These are phyloP conservation scores for Novakomyces olei DNA, from an alignment of 805 yeast genomes.

Conservation along the genomic window DNA sequence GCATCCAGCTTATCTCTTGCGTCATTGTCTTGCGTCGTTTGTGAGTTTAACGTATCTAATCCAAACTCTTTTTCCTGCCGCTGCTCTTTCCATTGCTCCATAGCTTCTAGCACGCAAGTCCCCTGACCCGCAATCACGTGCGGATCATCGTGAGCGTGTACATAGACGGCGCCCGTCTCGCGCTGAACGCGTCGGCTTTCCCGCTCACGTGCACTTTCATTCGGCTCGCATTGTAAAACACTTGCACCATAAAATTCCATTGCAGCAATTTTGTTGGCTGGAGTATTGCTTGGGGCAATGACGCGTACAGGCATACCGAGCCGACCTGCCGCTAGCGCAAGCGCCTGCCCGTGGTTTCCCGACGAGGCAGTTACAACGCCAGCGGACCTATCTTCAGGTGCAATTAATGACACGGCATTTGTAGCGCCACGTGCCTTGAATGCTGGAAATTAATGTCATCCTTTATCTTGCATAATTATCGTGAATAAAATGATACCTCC, in stretches of 20 bases:
- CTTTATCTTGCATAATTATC: too few relatives aligned
- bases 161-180: constrained; percentile 20
- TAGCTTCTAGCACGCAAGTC: constrained; percentile 24
- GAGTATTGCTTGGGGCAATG: constrained; percentile 34
- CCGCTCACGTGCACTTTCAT: constrained; percentile 26
- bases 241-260: constrained; percentile 29
- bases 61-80: too few relatives aligned
- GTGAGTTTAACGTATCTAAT: too few relatives aligned
- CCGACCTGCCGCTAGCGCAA: constrained; percentile 26
- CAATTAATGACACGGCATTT: constrained; percentile 26
- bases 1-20: constrained; percentile 25
- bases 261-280: constrained; percentile 25
- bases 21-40: too few relatives aligned
- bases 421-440: constrained; percentile 31
- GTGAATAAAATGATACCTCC: too few relatives aligned
- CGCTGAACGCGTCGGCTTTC: constrained; percentile 21
- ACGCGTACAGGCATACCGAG: constrained; percentile 26
- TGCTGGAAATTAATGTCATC: too few relatives aligned
- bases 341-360: constrained; percentile 33
- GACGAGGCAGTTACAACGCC: constrained; percentile 35
- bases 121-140: constrained; percentile 32
- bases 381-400: constrained; percentile 17
- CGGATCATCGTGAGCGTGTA: constrained; percentile 30
- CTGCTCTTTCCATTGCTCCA: constrained; percentile 21
- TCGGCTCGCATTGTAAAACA: constrained; percentile 20